A percentile compares a stretch with the other conserved stretches of the same genome.
These are phyloP conservation scores for Trichoderma sp. DNA, from an alignment of 2,329 filamentous ascomycete species.

Conservation along the genomic window DNA sequence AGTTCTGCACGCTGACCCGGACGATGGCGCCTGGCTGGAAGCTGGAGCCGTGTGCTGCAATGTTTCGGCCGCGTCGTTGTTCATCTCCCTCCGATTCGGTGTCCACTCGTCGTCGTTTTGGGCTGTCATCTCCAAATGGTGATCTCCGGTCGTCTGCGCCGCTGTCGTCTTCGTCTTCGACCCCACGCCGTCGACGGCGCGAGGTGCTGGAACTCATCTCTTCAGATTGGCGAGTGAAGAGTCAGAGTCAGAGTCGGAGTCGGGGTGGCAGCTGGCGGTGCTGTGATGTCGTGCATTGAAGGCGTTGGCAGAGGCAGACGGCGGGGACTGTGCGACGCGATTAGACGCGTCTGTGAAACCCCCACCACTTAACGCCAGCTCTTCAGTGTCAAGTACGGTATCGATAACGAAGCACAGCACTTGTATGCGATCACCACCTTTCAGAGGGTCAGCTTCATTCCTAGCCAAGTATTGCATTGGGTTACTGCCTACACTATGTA, in stretches of 20 bases:
- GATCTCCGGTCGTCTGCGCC: constrained; percentile 28
- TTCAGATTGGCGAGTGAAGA: not conserved
- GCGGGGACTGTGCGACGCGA: constrained; percentile 13
- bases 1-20: constrained; percentile 81
- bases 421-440: not conserved
- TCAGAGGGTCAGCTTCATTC: not conserved
- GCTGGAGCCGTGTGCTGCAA: constrained; percentile 33
- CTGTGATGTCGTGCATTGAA: not conserved
- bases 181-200: constrained; percentile 48
- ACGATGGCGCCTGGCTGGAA: constrained; percentile 83
- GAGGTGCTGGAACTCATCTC: constrained; percentile 36
- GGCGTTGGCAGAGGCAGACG: not conserved
- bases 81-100: constrained; percentile 30
- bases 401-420: not conserved
- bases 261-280: not conserved
- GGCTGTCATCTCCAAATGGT: constrained; percentile 34
- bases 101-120: constrained; percentile 43
- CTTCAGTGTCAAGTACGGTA: not conserved
- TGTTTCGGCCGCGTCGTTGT: not conserved
- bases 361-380: constrained; percentile 23
- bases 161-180: constrained; percentile 39
- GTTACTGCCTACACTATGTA: too few relatives aligned
- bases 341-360: constrained; percentile 21
- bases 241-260: not conserved
- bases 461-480: not conserved